Percentiles rank a stretch among this genome's conserved stretches.
These are phyloP conservation scores for Colletotrichum gloeosporioides DNA, from an alignment of 2,329 filamentous ascomycete genomes.

Conservation along the genomic window DNA sequence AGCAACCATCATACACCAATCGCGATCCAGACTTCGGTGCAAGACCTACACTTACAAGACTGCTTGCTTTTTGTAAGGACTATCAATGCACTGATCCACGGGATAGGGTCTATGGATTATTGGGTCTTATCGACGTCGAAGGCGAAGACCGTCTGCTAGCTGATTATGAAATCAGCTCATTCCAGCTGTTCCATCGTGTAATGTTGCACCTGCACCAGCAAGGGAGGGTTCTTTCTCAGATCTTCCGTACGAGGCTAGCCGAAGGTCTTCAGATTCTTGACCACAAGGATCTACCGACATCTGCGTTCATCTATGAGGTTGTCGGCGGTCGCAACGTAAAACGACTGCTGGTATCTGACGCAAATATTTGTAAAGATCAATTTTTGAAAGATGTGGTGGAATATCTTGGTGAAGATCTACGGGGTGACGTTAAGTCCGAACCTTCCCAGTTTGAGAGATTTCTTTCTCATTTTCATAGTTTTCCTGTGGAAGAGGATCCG, in stretches of 20 bases:
- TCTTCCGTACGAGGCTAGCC: background rate
- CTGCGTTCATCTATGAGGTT: background rate
- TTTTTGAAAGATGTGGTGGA: background rate
- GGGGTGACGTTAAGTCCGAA: background rate
- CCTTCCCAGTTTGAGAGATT: background rate
- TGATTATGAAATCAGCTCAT: background rate
- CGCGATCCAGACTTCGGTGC: slow-evolving; percentile 7
- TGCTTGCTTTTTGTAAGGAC: slow-evolving; percentile 23
- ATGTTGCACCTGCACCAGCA: background rate
- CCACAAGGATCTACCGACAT: background rate
- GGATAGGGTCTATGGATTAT: slow-evolving; percentile 29
- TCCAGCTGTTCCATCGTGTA: background rate
- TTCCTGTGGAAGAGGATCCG: background rate
- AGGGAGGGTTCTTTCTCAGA: background rate
- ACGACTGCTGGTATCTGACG: background rate
- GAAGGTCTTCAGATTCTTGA: background rate
- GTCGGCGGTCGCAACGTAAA: background rate
- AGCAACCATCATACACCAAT: background rate
- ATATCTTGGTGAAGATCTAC: background rate
- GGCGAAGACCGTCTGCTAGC: background rate
- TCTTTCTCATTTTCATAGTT: background rate
- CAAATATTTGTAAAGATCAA: background rate
- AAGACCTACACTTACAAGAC: slow-evolving; percentile 22
- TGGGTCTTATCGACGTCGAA: slow-evolving; percentile 20
- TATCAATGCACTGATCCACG: slow-evolving; percentile 22